These are phyloP conservation scores for Beauveria scarabaeidicola DNA, from an alignment of 2,329 filamentous ascomycete species.

Conservation along the genomic window DNA sequence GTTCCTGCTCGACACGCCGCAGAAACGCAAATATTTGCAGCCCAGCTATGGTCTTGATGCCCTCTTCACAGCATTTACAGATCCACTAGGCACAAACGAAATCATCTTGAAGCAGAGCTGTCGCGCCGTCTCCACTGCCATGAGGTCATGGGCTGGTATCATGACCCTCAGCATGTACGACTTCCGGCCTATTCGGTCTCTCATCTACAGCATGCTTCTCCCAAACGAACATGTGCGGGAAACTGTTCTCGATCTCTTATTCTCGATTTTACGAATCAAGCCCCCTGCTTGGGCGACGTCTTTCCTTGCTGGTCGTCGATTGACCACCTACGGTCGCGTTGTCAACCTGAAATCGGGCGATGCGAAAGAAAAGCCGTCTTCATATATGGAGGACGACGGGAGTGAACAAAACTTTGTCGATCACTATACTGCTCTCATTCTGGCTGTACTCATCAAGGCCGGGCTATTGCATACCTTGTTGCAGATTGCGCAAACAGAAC, in stretches of 20 bases:
- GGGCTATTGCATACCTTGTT: constrained; percentile 58
- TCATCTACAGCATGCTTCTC: constrained; percentile 56
- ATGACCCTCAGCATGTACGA: constrained; percentile 83
- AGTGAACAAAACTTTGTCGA: constrained; percentile 80
- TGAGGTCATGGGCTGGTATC: constrained; percentile 90
- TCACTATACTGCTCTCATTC: constrained; percentile 83
- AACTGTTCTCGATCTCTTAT: constrained; percentile 80
- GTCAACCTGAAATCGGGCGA: constrained; percentile 65
- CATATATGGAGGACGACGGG: constrained; percentile 55
- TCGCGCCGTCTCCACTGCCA: constrained; percentile 80
- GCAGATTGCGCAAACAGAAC: constrained; percentile 58
- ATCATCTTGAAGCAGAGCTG: constrained; percentile 71
- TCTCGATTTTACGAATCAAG: constrained; percentile 75
- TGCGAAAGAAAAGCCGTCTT: constrained; percentile 38
- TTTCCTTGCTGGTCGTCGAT: constrained; percentile 80
- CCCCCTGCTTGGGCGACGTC: constrained; percentile 88
- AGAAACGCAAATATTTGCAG: constrained; percentile 70
- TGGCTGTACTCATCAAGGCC: constrained; percentile 77
- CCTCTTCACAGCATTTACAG: constrained; percentile 87
- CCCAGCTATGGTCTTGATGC: constrained; percentile 85
- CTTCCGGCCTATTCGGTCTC: constrained; percentile 73
- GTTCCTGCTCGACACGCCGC: constrained; percentile 78
- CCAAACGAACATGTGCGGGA: constrained; percentile 53
- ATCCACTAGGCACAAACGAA: constrained; percentile 58
- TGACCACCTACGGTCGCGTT: constrained; percentile 95